phyloP scores from a whole-genome alignment of 495 filamentous ascomycete species.

The Penicillium alfredii region DNA sequence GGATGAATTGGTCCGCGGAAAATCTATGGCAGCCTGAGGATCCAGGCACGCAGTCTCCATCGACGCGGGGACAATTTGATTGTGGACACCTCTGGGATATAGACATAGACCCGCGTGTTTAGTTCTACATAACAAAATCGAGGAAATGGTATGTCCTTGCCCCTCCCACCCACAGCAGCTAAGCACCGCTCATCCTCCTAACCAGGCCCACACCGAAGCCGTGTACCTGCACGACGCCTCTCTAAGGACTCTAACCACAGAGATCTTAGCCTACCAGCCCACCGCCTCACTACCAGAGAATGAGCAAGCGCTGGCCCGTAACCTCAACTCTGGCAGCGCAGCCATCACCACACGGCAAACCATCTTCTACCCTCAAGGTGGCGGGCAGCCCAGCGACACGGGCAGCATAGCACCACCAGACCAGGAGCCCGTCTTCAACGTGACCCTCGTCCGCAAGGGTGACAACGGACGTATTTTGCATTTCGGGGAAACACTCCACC shows the following conservation, averaged over 20 bases:
- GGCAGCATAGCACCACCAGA: slow-evolving; percentile 41
- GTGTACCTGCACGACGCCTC: slow-evolving; percentile 52
- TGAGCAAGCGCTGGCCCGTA: slow-evolving; percentile 29
- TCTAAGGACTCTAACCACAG: slow-evolving; percentile 39
- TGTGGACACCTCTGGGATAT: too few species aligned
- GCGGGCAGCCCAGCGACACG: slow-evolving; percentile 58
- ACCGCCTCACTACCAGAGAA: slow-evolving; percentile 43
- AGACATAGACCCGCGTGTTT: too few species aligned
- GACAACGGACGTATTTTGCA: slow-evolving; percentile 49
- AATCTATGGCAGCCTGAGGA: too few species aligned
- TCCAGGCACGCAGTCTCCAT: too few species aligned
- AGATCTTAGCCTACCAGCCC: slow-evolving; percentile 40
- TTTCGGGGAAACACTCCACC: slow-evolving; percentile 45
- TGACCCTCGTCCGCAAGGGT: slow-evolving; percentile 45
- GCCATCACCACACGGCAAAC: slow-evolving; percentile 49
- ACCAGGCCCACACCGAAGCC: slow-evolving; percentile 19
- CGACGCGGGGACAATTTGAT: too few species aligned
- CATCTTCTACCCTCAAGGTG: slow-evolving; percentile 61
- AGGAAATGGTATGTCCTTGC: slow-evolving; percentile 7
- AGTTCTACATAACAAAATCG: too few species aligned
- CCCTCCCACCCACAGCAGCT: too few species aligned
- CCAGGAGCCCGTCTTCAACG: slow-evolving; percentile 35
- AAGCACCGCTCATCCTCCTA: not conserved
- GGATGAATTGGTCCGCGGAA: too few species aligned
- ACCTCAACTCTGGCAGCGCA: slow-evolving; percentile 11